Conservation (phyloP, 352 stramenopile genomes). For the Pythium brassicae region DNA sequence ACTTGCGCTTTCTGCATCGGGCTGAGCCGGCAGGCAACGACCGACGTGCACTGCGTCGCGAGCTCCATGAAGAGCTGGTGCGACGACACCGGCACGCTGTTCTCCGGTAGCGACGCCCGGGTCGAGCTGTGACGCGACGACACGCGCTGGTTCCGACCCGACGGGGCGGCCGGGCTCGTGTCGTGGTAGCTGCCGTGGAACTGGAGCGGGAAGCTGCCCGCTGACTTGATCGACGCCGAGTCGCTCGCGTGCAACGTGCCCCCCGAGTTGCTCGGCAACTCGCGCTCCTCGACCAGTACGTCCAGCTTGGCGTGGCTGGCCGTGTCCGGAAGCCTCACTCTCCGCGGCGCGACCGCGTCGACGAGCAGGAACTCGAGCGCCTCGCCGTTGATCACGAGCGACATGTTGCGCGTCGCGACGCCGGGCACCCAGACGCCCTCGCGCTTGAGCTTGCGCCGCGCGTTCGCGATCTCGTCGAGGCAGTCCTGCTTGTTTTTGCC, state of each 20-base stretch:
- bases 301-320: slow-evolving; percentile 16
- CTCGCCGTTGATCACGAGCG: slow-evolving; percentile 80
- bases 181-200: slow-evolving; percentile 9
- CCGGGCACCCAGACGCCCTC: slow-evolving; percentile 78
- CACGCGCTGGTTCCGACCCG: slow-evolving; percentile 13
- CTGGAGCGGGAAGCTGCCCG: slow-evolving; percentile 33
- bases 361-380: slow-evolving; percentile 67
- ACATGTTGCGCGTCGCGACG: slow-evolving; percentile 65
- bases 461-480: slow-evolving; percentile 75
- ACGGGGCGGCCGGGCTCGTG: slow-evolving; percentile 3
- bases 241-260: slow-evolving; percentile 24
- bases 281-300: slow-evolving; percentile 22
- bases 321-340: slow-evolving; percentile 9
- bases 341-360: slow-evolving; percentile 21
- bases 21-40: slow-evolving; percentile 85
- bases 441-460: slow-evolving; percentile 64
- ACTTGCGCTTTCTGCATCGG: slow-evolving; percentile 92
- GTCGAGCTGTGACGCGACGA: slow-evolving; percentile 36
- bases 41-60: slow-evolving; percentile 77
- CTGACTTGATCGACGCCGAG: slow-evolving; percentile 48
- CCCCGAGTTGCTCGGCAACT: neutral
- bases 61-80: slow-evolving; percentile 82
- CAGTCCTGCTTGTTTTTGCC: slow-evolving; percentile 76
- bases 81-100: slow-evolving; percentile 21
- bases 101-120: slow-evolving; percentile 24